Evolutionary conservation across 2,329 filamentous ascomycete species (phyloP).

Genomic region (Trichoderma sp.): DNA sequence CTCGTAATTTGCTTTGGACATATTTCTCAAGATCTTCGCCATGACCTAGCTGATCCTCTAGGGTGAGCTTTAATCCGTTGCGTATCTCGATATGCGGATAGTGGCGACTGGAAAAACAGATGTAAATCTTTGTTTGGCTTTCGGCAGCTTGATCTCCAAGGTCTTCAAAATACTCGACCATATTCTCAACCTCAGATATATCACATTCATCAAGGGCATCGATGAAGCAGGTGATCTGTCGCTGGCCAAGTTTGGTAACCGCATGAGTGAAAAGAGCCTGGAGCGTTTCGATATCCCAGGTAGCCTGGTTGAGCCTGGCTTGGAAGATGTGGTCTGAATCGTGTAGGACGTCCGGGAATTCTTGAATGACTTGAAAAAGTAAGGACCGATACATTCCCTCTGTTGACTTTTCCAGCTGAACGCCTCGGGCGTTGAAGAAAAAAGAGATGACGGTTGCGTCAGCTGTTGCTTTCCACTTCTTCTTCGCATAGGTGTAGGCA

Average conservation of each 20-base stretch:
- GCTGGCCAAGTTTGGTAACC: not conserved
- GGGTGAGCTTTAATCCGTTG: not conserved
- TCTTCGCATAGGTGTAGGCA: not conserved
- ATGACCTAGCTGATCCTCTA: not conserved
- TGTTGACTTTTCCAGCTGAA: not conserved
- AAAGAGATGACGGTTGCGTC: not conserved
- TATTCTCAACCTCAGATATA: not conserved
- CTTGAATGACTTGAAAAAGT: not conserved
- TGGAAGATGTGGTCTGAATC: not conserved
- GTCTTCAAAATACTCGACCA: not conserved
- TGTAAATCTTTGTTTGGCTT: not conserved
- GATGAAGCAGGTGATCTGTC: not conserved
- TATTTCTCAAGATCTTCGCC: not conserved
- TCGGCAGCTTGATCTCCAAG: not conserved
- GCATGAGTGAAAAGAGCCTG: not conserved
- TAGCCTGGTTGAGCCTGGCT: not conserved
- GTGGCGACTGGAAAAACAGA: not conserved
- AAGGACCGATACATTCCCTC: not conserved
- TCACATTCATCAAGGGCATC: conserved; percentile 12
- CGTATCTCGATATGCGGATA: not conserved
- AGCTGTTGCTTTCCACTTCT: not conserved
- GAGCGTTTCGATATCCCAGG: not conserved
- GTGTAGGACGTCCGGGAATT: not conserved
- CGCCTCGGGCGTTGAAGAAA: not conserved
- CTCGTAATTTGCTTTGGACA: not conserved